A percentile compares a stretch with the other conserved stretches of the same genome.
phyloP scores from a whole-genome alignment of 345 rosid species.

The Brassica cretica region DNA sequence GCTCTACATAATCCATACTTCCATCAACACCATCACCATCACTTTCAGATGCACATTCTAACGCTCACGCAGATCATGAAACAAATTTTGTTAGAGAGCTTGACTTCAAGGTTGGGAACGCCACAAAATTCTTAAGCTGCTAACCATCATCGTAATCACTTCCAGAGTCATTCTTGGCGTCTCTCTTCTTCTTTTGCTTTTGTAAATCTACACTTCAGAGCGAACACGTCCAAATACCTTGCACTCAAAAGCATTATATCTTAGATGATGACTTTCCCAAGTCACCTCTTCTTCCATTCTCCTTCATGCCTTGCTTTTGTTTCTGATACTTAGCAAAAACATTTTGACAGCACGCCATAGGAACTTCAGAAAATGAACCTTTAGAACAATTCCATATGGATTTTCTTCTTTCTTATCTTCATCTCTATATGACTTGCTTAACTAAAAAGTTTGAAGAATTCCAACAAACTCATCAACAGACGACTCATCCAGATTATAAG shows the following conservation, averaged over 20 bases:
- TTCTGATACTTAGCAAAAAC: neutral
- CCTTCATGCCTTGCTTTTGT: neutral
- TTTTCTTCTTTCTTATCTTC: neutral
- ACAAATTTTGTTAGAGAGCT: neutral
- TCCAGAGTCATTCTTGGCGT: neutral
- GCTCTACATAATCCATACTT: too few relatives aligned
- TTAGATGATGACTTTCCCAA: neutral
- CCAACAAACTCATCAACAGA: neutral
- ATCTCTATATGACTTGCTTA: neutral
- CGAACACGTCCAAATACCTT: neutral
- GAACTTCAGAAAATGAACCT: neutral
- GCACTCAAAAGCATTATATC: too few relatives aligned
- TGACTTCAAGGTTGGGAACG: neutral
- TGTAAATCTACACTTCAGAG: neutral
- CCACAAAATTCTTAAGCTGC: neutral
- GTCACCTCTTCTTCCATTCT: neutral
- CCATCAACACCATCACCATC: neutral
- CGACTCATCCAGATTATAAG: neutral
- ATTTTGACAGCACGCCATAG: too few relatives aligned
- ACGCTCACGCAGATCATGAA: neutral
- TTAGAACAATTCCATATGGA: too few relatives aligned
- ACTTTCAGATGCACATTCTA: neutral
- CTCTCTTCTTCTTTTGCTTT: neutral
- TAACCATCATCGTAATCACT: neutral
- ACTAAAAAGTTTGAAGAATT: neutral